Conservation (phyloP, 108 stramenopile species). For the Epithemia pelagica region DNA sequence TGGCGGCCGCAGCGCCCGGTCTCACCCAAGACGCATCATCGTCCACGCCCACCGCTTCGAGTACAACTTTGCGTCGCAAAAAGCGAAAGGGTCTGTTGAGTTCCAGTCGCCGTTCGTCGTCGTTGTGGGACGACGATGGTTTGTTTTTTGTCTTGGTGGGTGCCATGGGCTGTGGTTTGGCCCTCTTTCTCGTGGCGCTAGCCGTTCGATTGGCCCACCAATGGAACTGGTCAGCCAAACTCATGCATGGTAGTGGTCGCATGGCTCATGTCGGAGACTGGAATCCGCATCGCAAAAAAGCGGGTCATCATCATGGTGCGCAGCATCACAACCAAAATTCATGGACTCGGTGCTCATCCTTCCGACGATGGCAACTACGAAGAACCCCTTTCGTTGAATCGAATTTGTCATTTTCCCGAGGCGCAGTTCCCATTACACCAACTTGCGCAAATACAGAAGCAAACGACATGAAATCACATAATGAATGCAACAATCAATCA, state of each 20-base stretch:
- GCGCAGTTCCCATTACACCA: slow-evolving; percentile 42
- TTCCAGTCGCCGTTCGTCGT: too few relatives aligned
- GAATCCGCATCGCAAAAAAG: neutral
- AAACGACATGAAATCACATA: too few relatives aligned
- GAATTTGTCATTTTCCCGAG: slow-evolving; percentile 45
- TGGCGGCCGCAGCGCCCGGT: too few relatives aligned
- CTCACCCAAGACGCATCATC: too few relatives aligned
- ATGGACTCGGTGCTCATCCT: neutral
- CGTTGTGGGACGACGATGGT: too few relatives aligned
- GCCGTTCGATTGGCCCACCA: neutral
- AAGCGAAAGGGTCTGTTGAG: too few relatives aligned
- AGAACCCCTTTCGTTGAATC: slow-evolving; percentile 3
- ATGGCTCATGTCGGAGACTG: neutral
- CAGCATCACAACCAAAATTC: neutral
- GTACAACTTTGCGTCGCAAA: too few relatives aligned
- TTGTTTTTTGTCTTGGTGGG: neutral
- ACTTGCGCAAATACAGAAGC: slow-evolving; percentile 41
- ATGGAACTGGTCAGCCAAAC: neutral
- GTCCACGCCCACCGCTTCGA: too few relatives aligned
- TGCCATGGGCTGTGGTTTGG: neutral
- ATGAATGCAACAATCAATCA: too few relatives aligned
- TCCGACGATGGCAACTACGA: neutral
- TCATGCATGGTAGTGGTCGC: neutral
- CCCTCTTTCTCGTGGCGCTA: neutral
- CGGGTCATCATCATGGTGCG: neutral